Evolutionary conservation across 305 asterid species (phyloP).

Genomic region (Rubia balearica): DNA sequence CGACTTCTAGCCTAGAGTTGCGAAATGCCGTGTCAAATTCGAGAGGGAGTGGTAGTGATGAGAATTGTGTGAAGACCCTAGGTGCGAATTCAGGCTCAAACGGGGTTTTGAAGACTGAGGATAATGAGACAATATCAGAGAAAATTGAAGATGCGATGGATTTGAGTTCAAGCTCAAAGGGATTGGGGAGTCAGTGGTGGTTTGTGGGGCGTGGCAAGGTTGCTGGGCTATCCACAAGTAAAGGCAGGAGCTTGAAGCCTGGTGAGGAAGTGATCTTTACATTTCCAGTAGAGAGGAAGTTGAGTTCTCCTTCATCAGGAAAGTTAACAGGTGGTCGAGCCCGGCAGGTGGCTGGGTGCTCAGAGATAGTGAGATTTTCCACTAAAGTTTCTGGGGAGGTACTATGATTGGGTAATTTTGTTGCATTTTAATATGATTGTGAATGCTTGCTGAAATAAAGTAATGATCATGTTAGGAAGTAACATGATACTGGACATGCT

Average conservation of each 20-base stretch:
- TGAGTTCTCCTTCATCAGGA: slow-evolving; percentile 44
- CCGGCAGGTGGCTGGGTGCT: slow-evolving; percentile 53
- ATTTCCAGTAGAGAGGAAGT: slow-evolving; percentile 58
- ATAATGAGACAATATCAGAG: slow-evolving; percentile 18
- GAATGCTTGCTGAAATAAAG: background rate
- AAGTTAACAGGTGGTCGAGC: slow-evolving; percentile 70
- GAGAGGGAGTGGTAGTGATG: slow-evolving; percentile 14
- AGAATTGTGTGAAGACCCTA: background rate
- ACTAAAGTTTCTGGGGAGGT: slow-evolving; percentile 77
- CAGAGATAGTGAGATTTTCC: slow-evolving; percentile 91
- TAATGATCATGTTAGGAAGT: background rate
- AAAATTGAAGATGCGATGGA: slow-evolving; percentile 15
- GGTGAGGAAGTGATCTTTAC: slow-evolving; percentile 71
- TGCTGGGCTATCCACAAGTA: slow-evolving; percentile 79
- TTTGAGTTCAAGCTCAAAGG: slow-evolving; percentile 14
- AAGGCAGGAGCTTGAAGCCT: slow-evolving; percentile 61
- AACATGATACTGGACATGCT: background rate
- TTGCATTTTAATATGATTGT: background rate
- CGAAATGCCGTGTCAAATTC: slow-evolving; percentile 14
- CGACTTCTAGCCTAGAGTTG: slow-evolving; percentile 21
- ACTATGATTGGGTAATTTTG: slow-evolving; percentile 12
- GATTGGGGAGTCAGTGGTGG: slow-evolving; percentile 77
- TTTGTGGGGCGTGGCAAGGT: slow-evolving; percentile 65
- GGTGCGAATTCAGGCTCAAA: slow-evolving; percentile 21
- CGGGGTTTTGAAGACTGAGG: slow-evolving; percentile 24